These are phyloP conservation scores for Heimioporus sp. DNA, from an alignment of 768 basidiomycete genomes.

Conservation along the genomic window DNA sequence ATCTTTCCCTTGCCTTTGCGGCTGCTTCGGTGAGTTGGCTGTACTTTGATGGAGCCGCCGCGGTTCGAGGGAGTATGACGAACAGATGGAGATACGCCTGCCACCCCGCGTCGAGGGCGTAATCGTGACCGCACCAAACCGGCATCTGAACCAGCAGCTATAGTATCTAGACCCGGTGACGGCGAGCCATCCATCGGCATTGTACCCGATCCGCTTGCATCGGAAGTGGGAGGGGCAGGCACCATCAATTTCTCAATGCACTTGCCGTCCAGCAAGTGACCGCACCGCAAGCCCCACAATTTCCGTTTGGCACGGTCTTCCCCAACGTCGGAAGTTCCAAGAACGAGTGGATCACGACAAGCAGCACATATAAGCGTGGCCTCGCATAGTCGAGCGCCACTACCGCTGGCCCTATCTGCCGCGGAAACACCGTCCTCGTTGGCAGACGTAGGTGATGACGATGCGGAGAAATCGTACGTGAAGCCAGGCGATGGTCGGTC, in stretches of 20 bases:
- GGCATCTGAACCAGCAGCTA: conserved; percentile 12
- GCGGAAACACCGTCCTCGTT: conserved; percentile 42
- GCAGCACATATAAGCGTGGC: conserved; percentile 61
- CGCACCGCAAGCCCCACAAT: conserved; percentile 74
- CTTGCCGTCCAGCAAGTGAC: conserved; percentile 77
- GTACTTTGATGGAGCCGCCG: not conserved
- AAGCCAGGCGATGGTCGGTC: conserved; percentile 56
- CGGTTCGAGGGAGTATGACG: conserved; percentile 8
- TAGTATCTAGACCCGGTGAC: conserved; percentile 28
- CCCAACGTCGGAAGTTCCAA: conserved; percentile 48
- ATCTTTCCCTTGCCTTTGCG: conserved; percentile 36
- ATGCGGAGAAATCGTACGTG: conserved; percentile 60
- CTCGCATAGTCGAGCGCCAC: conserved; percentile 28
- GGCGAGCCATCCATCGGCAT: conserved; percentile 1
- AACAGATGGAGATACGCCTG: conserved; percentile 5
- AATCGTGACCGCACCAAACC: conserved; percentile 58
- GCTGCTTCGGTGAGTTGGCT: conserved; percentile 13
- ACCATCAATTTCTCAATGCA: conserved; percentile 60
- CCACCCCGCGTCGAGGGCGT: conserved; percentile 41
- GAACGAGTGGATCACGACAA: conserved; percentile 63
- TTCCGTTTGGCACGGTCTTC: conserved; percentile 45
- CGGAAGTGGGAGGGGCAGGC: conserved; percentile 29
- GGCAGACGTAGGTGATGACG: conserved; percentile 18
- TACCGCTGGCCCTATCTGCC: conserved; percentile 20
- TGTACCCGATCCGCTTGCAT: conserved; percentile 7